These are phyloP conservation scores for Pleurotus sapidus DNA, from an alignment of 768 basidiomycete genomes.

Conservation along the genomic window DNA sequence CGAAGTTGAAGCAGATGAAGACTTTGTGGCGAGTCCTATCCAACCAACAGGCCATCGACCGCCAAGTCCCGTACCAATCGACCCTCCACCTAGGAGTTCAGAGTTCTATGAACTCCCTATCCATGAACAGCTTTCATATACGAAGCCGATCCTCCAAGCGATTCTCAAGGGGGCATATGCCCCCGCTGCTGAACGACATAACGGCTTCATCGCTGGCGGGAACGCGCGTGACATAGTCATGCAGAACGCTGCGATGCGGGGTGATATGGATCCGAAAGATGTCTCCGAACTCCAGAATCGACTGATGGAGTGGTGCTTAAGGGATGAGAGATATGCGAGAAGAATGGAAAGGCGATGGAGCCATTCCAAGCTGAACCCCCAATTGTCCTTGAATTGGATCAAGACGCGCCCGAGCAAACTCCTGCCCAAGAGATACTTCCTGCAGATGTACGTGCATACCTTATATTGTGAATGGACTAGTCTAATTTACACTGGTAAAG, in stretches of 20 bases:
- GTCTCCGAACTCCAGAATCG: slow-evolving; percentile 31
- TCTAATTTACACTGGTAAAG: no score
- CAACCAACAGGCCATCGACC: slow-evolving; percentile 19
- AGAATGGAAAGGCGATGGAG: slow-evolving; percentile 13
- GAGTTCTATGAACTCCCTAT: slow-evolving; percentile 50
- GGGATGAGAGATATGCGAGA: slow-evolving; percentile 20
- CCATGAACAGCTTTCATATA: slow-evolving; percentile 60
- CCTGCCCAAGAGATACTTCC: no score
- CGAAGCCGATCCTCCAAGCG: slow-evolving; percentile 59
- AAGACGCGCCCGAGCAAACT: no score
- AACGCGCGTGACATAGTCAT: slow-evolving; percentile 37
- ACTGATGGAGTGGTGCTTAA: slow-evolving; percentile 42
- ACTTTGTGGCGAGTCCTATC: slow-evolving; percentile 24
- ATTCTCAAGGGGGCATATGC: slow-evolving; percentile 54
- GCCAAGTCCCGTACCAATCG: slow-evolving; percentile 37
- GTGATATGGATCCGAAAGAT: slow-evolving; percentile 38
- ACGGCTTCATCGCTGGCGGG: slow-evolving; percentile 58
- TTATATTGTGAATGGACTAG: no score
- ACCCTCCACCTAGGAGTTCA: slow-evolving; percentile 37
- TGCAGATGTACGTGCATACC: no score
- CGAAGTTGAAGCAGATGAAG: slow-evolving; percentile 37
- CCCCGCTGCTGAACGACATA: slow-evolving; percentile 50
- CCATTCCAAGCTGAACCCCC: background rate
- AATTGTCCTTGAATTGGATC: no score
- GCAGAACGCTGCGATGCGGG: slow-evolving; percentile 31